Evolutionary conservation across 2,329 filamentous ascomycete species (phyloP), one percentile per base, ranked within the genome.

Genomic region (Ceratocystis lukuohia): DNA sequence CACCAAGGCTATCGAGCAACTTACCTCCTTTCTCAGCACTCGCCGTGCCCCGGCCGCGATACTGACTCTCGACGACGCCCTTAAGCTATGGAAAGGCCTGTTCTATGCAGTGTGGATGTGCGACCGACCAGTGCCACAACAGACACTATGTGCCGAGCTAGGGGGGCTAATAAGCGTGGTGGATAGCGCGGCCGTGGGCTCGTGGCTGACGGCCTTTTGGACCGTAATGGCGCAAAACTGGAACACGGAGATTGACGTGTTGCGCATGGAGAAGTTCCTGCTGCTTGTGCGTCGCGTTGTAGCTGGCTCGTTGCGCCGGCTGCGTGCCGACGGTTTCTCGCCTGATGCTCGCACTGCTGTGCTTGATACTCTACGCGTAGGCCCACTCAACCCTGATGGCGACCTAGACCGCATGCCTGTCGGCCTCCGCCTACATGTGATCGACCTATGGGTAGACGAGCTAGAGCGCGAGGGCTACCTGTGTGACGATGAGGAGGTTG

Each of bases 51-150:
- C 37, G 53, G 48, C 46, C 15, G 22, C 64, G 4, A 72, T 76
- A 65, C 83, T 96, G 69, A 78, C 83, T 20, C 78, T 83, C 50
- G 75, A 88, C 70, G 91, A 96, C 70, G 80, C 90, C 62, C 80
- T 93, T 68, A 96, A 96, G 78, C 83, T 97, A 70, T 96, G 91
- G 91, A 96, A 95, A 74, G 93, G 91, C 4, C 83, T 97, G 22
- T 96, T 94, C 80, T 96, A 91, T 80, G 88, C 87, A 73, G 84
- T 94, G 72, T 96, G 91, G 88, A 94, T 96, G 86, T 91, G 88
- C 75, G 92, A 96, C 80, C 89, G 91, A 61, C 87, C 91, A 10
- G 78, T 86, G n/a, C 87, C 89, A 2, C 93, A 96, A 79, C 91
- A 96, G 79, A 83, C 83, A 56, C 87, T 97, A 59, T 88, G 89